Base-by-base conservation (phyloP, 139 green algal genomes). In the Yamagishiella unicocca region DNA sequence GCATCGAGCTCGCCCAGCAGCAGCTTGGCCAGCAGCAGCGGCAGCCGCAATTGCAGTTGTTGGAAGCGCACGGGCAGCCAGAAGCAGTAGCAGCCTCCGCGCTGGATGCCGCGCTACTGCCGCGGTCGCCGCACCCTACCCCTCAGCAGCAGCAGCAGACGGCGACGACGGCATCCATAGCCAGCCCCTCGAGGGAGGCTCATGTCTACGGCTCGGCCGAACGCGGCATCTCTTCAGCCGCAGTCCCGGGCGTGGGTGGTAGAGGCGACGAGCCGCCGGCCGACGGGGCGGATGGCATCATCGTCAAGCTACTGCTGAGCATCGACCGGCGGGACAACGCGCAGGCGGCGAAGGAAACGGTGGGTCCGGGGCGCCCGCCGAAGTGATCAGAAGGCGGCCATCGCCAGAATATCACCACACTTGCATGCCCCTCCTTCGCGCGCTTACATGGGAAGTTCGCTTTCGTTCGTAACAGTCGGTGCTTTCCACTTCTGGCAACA, bases 281-380 rank as follows among this genome's bases (percentile, higher is more conserved):
- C 5, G 72, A 4, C 43, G 72, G 10, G 10, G 67, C 35, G 8
- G 43, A 5, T 25, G 31, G 9, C 38, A 94, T 96, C 21, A 54
- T 87, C 0, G 93, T 97, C 12, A 90, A 92, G 67, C 89, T 97
- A 75, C 64, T 98, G 82, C 93, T 98, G 46, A 96, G 92, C 93
- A 96, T 98, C 37, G 95, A 98, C 90, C 85, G 96, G 62, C 81
- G 95, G 21, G 93, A 97, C 70, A 76, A 78, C 45, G 37, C 84
- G 8, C 87, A 78, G 37, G 91, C 89, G 9, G 95, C 95, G 5
- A 27, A 93, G 68, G 90, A 96, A 8, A 97, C 95, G 25, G 96
- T 94, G 75, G 35, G 50, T 25, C n/a, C n/a, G n/a, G n/a, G n/a
- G n/a, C n/a, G n/a, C n/a, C n/a, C n/a, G n/a, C n/a, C n/a, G n/a